A percentile compares a stretch with the other conserved stretches of the same genome.
phyloP scores from a whole-genome alignment of 192 early-diverging fungal species.

The Coemansia sp. region DNA sequence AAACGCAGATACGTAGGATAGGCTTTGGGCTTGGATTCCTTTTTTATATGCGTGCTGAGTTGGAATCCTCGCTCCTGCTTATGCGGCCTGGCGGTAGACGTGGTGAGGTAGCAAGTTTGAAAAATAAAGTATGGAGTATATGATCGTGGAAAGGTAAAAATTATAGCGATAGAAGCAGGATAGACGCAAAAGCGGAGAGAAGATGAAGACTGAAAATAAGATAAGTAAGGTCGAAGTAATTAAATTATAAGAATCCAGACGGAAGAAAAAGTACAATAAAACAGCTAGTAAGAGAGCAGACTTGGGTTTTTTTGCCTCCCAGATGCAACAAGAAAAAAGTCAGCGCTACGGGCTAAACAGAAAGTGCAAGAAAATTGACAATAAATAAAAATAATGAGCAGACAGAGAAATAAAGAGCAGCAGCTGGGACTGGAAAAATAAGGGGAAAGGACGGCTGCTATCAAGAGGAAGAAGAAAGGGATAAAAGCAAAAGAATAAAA shows the following conservation, averaged over 20 bases:
- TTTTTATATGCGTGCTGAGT: no score
- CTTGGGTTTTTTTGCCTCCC: neutral
- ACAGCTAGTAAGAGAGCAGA: neutral
- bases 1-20: no score
- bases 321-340: neutral
- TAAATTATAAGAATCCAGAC: neutral
- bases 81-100: conserved; percentile 5
- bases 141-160: no score
- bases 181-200: no score
- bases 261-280: neutral
- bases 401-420: no score
- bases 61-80: no score
- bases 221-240: neutral
- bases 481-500: conserved; percentile 5
- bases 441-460: neutral
- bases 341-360: neutral
- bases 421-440: neutral
- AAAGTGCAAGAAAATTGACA: neutral
- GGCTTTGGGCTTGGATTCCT: no score
- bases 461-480: neutral
- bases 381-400: neutral
- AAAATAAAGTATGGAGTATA: no score
- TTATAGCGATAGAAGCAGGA: no score
- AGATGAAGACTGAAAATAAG: neutral
- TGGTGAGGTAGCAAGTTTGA: no score